Conservation (phyloP, 1,284 basidiomycete genomes). For the Leccinum griseonigrum region DNA sequence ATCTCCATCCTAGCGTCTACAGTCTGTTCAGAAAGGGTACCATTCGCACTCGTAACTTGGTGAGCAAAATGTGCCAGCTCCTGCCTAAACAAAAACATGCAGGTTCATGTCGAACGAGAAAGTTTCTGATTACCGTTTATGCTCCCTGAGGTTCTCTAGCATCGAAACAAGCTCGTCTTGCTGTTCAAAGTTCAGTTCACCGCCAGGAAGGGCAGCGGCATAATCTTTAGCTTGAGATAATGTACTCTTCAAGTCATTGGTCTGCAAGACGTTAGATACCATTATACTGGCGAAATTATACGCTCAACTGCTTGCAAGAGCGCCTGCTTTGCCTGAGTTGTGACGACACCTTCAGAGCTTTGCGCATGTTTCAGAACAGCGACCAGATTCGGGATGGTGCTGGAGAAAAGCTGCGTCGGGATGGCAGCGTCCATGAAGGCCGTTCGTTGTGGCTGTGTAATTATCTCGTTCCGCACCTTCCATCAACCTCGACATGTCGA, state of each 20-base stretch:
- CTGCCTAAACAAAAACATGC: slow-evolving; percentile 25
- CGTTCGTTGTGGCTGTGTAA: slow-evolving; percentile 20
- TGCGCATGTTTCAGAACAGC: slow-evolving; percentile 55
- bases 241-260: slow-evolving; percentile 60
- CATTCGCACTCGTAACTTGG: slow-evolving; percentile 22
- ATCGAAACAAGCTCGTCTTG: slow-evolving; percentile 65
- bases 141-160: slow-evolving; percentile 55
- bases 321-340: slow-evolving; percentile 57
- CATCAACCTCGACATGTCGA: slow-evolving; percentile 20
- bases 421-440: slow-evolving; percentile 10
- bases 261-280: slow-evolving; percentile 37
- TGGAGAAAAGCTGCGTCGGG: slow-evolving; percentile 42
- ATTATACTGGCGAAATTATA: background rate
- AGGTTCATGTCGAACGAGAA: background rate
- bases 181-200: slow-evolving; percentile 59
- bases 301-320: slow-evolving; percentile 54
- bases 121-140: slow-evolving; percentile 50
- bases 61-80: slow-evolving; percentile 44
- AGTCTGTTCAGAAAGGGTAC: slow-evolving; percentile 5
- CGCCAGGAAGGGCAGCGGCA: slow-evolving; percentile 56
- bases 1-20: slow-evolving; percentile 43
- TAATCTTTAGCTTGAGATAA: slow-evolving; percentile 56
- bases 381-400: slow-evolving; percentile 51
- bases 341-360: slow-evolving; percentile 47
- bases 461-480: background rate